Evolutionary conservation across 768 basidiomycete genomes (phyloP).

Genomic region (Phallus indusiatus): DNA sequence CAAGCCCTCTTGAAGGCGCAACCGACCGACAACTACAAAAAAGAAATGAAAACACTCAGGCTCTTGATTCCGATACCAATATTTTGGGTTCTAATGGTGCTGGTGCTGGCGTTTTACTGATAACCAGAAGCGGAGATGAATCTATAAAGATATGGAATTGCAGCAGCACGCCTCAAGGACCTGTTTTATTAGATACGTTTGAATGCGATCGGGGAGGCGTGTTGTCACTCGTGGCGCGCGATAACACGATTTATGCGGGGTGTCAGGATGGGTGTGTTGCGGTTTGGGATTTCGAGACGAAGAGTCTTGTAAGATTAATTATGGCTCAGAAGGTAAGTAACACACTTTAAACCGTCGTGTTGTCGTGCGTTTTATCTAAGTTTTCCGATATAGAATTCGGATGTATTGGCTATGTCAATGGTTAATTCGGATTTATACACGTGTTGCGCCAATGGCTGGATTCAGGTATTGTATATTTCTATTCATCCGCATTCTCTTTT

Average conservation of each 20-base stretch:
- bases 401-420: slow-evolving; percentile 74
- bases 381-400: slow-evolving; percentile 43
- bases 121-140: slow-evolving; percentile 88
- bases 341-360: background rate
- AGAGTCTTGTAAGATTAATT: slow-evolving; percentile 76
- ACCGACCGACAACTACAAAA: slow-evolving; percentile 16
- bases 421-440: slow-evolving; percentile 46
- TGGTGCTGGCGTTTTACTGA: slow-evolving; percentile 35
- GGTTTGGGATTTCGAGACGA: slow-evolving; percentile 85
- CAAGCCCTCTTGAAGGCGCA: slow-evolving; percentile 29
- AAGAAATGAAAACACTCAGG: too few relatives aligned
- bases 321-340: slow-evolving; percentile 65
- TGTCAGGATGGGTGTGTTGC: slow-evolving; percentile 92
- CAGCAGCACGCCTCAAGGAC: slow-evolving; percentile 29
- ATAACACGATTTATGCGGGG: slow-evolving; percentile 83
- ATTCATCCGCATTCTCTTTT: background rate
- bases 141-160: slow-evolving; percentile 79
- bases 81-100: slow-evolving; percentile 23
- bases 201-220: slow-evolving; percentile 71
- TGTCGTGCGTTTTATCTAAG: background rate
- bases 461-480: slow-evolving; percentile 41
- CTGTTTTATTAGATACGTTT: slow-evolving; percentile 52
- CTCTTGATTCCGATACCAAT: slow-evolving; percentile 19
- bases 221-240: slow-evolving; percentile 62
- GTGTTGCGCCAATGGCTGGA: slow-evolving; percentile 44